Base-by-base conservation (phyloP, 1,284 basidiomycete genomes). In the Ganoderma leucocontextum region DNA sequence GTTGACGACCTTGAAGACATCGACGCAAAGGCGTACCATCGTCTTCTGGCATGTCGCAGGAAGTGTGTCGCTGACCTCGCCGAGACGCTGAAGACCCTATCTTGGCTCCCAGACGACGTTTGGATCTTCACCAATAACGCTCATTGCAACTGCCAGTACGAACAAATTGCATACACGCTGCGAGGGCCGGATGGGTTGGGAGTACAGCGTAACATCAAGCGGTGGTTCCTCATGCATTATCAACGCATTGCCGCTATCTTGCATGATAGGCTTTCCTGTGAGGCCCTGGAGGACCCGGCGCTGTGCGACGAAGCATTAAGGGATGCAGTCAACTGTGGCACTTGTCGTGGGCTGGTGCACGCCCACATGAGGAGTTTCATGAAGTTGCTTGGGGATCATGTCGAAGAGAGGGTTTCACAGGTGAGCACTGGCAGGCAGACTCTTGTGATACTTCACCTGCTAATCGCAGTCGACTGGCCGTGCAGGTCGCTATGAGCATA, bases 321-420 rank as follows among this genome's bases (percentile, higher is more conserved):
- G 52, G 63, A 64, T 7, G 63, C 41, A 3, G 19, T 29, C 13
- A 15, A n/a, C 25, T 64, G 63, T 19, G 22, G 12, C 17, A 33
- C 10, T 6, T 64, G 63, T n/a, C 53, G 53, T 22, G 35, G 36
- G 25, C 1, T 29, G 15, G 53, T 42, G 29, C 38, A 33, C 17
- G 42, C 44, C 2, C 63, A 64, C 25, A 38, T 64, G 17, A 39
- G 53, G 39, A 4, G 33, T 25, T 63, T 63, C 62, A 58, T 64
- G 53, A 39, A 35, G 33, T 57, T 9, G 17, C 53, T 64, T 3
- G 36, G 22, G 35, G n/a, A 55, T 6, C 35, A 53, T 10, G n/a
- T 53, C 41, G 49, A 63, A 12, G 33, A 63, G 35, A 53, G n/a
- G n/a, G 35, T 63, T 36, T 49, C 47, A 22, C 13, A 39, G 62